Percentiles rank a stretch among this genome's conserved stretches.
Evolutionary conservation across 2,329 filamentous ascomycete genomes (phyloP).

Genomic region (Aspergillus fijiensis): DNA sequence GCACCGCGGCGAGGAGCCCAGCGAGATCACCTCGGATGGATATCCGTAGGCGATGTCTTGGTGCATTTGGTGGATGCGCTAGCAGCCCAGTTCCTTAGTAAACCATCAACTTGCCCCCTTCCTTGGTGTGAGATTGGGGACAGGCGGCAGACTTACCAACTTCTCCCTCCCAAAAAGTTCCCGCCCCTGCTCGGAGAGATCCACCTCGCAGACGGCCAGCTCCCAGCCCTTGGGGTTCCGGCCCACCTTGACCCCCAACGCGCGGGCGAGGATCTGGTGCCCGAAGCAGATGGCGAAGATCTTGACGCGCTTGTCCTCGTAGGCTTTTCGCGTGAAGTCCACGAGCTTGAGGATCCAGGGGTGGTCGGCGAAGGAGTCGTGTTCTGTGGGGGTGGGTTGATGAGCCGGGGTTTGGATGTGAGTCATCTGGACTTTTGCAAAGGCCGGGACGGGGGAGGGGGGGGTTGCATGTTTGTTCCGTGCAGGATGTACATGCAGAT

Average conservation of each 20-base stretch:
- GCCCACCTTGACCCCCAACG: conserved; percentile 66
- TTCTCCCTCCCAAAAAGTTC: conserved; percentile 68
- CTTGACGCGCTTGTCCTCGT: conserved; percentile 62
- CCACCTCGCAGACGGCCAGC: conserved; percentile 68
- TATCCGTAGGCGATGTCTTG: conserved; percentile 69
- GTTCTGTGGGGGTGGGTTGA: conserved; percentile 45
- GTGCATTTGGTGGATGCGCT: conserved; percentile 77
- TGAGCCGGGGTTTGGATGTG: neutral
- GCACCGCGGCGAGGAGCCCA: conserved; percentile 68
- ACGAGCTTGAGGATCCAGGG: conserved; percentile 76
- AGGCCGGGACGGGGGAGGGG: too few species aligned
- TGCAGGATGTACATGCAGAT: too few species aligned
- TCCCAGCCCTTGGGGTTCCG: conserved; percentile 75
- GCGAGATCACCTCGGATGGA: conserved; percentile 59
- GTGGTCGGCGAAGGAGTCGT: conserved; percentile 70
- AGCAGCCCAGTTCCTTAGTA: neutral
- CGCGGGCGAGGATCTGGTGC: conserved; percentile 78
- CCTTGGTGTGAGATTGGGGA: neutral
- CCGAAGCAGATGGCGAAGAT: conserved; percentile 85
- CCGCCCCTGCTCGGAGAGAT: conserved; percentile 68
- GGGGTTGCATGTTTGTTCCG: too few species aligned
- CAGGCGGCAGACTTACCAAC: conserved; percentile 46
- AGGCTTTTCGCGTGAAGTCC: conserved; percentile 62
- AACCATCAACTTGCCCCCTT: too few species aligned
- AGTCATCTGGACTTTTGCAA: neutral